Base-by-base conservation (phyloP, 1,284 basidiomycete genomes). In the Puccinia novopanici region DNA sequence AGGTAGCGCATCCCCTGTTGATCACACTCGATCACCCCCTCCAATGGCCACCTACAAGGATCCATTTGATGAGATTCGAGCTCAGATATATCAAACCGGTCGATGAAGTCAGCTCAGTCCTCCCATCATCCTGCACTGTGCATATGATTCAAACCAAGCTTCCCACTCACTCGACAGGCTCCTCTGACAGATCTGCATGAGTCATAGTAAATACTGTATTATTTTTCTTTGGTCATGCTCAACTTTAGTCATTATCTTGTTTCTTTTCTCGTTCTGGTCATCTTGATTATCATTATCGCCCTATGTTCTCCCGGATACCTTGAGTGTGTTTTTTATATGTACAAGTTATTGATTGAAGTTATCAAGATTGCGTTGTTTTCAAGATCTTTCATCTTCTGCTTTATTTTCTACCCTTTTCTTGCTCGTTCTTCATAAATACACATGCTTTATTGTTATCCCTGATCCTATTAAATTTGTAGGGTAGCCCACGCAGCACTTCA, bases 1-100 rank as follows among this genome's bases (percentile, higher is more conserved):
- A 65, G 59, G 34, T 12, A 40, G 37, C 59, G 75, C 30, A 27
- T 50, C 70, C n/a, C 22, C 34, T 70, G 45, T 52, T 24, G 52
- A 45, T 45, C 75, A 52, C 22, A 40, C 48, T 54, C 63, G 57
- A 63, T 65, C 67, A 63, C 61, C 40, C 48, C 42, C 75, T 48
- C 65, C 24, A 27, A 79, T 72, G 77, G 52, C 68, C 17, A 34
- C 77, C 42, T 79, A 79, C 59, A 79, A 63, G n/a, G 77, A 79
- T 45, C 77, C 77, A 59, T 79, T 79, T 63, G 77, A 79, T 63
- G 77, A 79, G 54, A 79, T 79, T 19, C 67, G 77, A 12, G 68
- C 67, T 48, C 77, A 79, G 50, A 79, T 79, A n/a, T 79, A 79
- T 72, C 55, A 68, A 63, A 52, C 40, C 71, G 77, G 68, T 40